These are phyloP conservation scores for Penicillium macrosclerotiorum DNA, from an alignment of 495 filamentous ascomycete species.

Conservation along the genomic window DNA sequence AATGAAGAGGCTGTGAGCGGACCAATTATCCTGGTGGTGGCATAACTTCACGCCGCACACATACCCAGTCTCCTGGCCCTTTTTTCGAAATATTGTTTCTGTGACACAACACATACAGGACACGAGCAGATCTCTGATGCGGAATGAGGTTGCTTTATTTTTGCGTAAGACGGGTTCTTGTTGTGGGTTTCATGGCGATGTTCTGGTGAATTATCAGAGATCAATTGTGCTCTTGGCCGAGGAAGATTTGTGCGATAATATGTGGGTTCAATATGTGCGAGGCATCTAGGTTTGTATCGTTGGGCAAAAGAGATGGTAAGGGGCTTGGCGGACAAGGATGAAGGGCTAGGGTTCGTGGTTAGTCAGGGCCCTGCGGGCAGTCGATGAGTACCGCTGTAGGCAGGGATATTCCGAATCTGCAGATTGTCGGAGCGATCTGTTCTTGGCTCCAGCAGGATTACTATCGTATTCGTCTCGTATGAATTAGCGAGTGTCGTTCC, in stretches of 20 bases:
- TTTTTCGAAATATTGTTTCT: slow-evolving; percentile 61
- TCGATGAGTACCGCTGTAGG: too few species aligned
- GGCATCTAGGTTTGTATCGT: background rate
- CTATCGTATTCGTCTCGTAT: too few species aligned
- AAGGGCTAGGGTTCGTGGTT: too few species aligned
- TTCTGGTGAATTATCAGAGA: slow-evolving; percentile 40
- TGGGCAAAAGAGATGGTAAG: too few species aligned
- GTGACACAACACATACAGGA: slow-evolving; percentile 62
- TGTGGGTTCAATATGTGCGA: slow-evolving; percentile 19
- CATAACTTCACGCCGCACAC: slow-evolving; percentile 54
- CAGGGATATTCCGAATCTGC: too few species aligned
- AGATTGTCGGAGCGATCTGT: too few species aligned
- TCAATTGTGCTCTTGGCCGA: slow-evolving; percentile 23
- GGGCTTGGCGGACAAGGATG: too few species aligned
- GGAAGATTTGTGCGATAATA: slow-evolving; percentile 16
- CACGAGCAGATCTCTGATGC: slow-evolving; percentile 46
- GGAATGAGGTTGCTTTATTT: slow-evolving; percentile 60
- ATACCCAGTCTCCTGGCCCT: slow-evolving; percentile 49
- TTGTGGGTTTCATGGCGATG: slow-evolving; percentile 54
- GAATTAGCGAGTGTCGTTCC: background rate
- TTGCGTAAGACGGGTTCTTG: slow-evolving; percentile 58
- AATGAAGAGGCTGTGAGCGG: slow-evolving; percentile 15
- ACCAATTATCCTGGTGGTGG: slow-evolving; percentile 46
- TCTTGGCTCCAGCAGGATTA: too few species aligned
- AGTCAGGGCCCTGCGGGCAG: too few species aligned